These are phyloP conservation scores for Mortierella antarctica DNA, from an alignment of 192 early-diverging fungal species.

Conservation along the genomic window DNA sequence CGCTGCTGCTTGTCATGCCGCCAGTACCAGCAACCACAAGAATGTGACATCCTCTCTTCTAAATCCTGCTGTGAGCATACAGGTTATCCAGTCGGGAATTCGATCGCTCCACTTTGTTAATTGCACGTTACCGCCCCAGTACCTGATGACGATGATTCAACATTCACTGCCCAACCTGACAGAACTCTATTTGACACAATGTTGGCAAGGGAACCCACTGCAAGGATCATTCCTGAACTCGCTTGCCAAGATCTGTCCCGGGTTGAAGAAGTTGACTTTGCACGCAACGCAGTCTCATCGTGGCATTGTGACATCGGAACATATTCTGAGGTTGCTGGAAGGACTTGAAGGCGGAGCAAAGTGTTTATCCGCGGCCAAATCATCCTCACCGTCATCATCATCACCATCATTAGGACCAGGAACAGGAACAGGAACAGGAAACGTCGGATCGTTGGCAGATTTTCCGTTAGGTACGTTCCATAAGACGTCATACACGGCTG, in stretches of 20 bases:
- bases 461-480: conserved; percentile 26
- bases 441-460: conserved; percentile 12
- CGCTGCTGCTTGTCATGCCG: neutral
- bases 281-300: conserved; percentile 43
- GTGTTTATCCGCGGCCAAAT: too few relatives aligned
- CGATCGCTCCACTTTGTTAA: conserved; percentile 33
- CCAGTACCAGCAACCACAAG: neutral
- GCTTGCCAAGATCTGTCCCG: conserved; percentile 27
- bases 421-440: neutral
- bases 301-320: conserved; percentile 9
- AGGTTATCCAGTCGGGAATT: conserved; percentile 27
- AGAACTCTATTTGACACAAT: conserved; percentile 23
- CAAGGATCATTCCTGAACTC: conserved; percentile 4
- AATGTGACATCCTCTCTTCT: neutral
- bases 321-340: conserved; percentile 12
- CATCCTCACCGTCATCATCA: too few relatives aligned
- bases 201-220: conserved; percentile 36
- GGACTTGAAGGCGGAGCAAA: conserved; percentile 12
- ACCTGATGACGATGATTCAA: conserved; percentile 44
- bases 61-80: neutral
- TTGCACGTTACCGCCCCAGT: conserved; percentile 40
- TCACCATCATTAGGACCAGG: neutral
- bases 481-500: conserved; percentile 8
- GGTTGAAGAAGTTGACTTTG: conserved; percentile 15
- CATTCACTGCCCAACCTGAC: conserved; percentile 33